Base-by-base conservation (phyloP, 2,329 filamentous ascomycete species). In the Sarocladium kiliense region DNA sequence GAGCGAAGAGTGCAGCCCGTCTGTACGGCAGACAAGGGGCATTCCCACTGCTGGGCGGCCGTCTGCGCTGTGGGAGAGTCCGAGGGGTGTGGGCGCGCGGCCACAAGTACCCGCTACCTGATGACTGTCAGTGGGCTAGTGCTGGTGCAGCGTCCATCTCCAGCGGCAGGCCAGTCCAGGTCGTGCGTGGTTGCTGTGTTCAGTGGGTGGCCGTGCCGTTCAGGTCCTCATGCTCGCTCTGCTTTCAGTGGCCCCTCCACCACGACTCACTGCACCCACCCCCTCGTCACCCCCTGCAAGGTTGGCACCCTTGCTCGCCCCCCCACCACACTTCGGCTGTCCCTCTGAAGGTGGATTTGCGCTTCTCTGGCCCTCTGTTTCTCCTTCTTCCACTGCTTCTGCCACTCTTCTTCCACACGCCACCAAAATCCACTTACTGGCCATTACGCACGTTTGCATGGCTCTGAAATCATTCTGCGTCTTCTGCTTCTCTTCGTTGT, bases 241-340 rank as follows among this genome's bases (percentile, higher is more conserved):
- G 7, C 14, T 14, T 34, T 34, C n/a, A n/a, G n/a, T n/a, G n/a
- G n/a, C n/a, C n/a, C n/a, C n/a, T n/a, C n/a, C n/a, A n/a, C n/a
- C n/a, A n/a, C n/a, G n/a, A n/a, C n/a, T n/a, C n/a, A n/a, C n/a
- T n/a, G n/a, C 44, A 47, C 44, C 23, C 44, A 23, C 23, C 14
- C 14, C 44, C 16, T 30, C 19, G 18, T 25, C 3, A 6, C 21
- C 41, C 25, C 44, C 25, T 19, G 12, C 25, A 21, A 21, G 23
- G n/a, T n/a, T n/a, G n/a, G n/a, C n/a, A n/a, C n/a, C n/a, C n/a
- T n/a, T n/a, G n/a, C 25, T 47, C 25, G 4, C 39, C 44, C 44
- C 44, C 44, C 44, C 44, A 47, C 44, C 44, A 47, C 44, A 47
- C 44, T 47, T 47, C 44, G 44, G 44, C 44, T 47, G 44, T 47